Percentiles rank a stretch among this genome's conserved stretches.
Evolutionary conservation across 768 basidiomycete genomes (phyloP).

Genomic region (Ephemerocybe angulata): DNA sequence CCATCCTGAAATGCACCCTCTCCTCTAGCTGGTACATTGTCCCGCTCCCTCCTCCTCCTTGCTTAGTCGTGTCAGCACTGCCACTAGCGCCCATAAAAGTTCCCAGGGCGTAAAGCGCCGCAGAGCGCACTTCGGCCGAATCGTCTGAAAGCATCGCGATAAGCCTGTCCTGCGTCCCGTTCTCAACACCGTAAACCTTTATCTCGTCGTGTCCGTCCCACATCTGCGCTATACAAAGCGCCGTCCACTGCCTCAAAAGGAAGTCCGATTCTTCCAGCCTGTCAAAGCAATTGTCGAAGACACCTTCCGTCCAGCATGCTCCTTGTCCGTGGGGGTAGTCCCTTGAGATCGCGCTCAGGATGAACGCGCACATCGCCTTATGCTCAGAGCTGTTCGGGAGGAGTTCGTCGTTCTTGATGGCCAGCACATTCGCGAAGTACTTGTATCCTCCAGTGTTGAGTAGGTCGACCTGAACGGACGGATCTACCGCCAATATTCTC

Average conservation of each 20-base stretch:
- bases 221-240: conserved; percentile 89
- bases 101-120: conserved; percentile 86
- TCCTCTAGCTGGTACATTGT: conserved; percentile 75
- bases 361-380: conserved; percentile 98
- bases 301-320: conserved; percentile 75
- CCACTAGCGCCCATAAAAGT: conserved; percentile 92
- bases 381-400: conserved; percentile 96
- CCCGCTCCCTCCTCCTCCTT: conserved; percentile 83
- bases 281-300: conserved; percentile 85
- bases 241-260: conserved; percentile 89
- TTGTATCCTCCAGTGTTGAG: conserved; percentile 79
- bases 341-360: conserved; percentile 85
- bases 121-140: conserved; percentile 89
- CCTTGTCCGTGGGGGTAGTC: conserved; percentile 85
- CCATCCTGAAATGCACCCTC: conserved; percentile 79
- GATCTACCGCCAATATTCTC: conserved; percentile 94
- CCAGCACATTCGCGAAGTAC: conserved; percentile 80
- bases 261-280: conserved; percentile 88
- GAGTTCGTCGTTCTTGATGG: conserved; percentile 59
- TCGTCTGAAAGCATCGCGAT: conserved; percentile 78
- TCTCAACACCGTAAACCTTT: conserved; percentile 77
- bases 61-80: conserved; percentile 58
- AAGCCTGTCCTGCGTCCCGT: conserved; percentile 77
- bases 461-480: conserved; percentile 85
- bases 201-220: conserved; percentile 94